These are phyloP conservation scores for Neonectria sp. DNA, from an alignment of 2,329 filamentous ascomycete genomes.

Conservation along the genomic window DNA sequence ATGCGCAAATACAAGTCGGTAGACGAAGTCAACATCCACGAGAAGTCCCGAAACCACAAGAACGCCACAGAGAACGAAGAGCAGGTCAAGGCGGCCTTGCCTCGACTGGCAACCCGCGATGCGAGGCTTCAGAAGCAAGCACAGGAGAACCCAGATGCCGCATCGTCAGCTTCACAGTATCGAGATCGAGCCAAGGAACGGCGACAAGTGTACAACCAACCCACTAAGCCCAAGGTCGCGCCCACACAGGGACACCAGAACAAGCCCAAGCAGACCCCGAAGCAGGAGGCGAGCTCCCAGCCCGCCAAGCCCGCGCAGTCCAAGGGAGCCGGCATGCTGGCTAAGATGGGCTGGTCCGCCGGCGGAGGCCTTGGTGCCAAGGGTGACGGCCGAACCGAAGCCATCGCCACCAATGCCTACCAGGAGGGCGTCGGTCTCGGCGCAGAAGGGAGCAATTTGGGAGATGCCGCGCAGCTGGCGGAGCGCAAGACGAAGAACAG, in stretches of 20 bases:
- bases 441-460: slow-evolving; percentile 77
- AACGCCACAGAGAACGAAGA: slow-evolving; percentile 57
- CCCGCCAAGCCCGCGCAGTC: slow-evolving; percentile 59
- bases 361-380: slow-evolving; percentile 76
- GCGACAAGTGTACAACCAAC: slow-evolving; percentile 73
- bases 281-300: slow-evolving; percentile 38
- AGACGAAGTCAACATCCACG: slow-evolving; percentile 60
- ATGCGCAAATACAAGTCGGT: slow-evolving; percentile 63
- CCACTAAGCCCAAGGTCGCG: slow-evolving; percentile 67
- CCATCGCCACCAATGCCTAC: slow-evolving; percentile 76
- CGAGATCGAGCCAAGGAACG: slow-evolving; percentile 79
- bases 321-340: slow-evolving; percentile 77
- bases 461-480: slow-evolving; percentile 77
- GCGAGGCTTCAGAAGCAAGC: slow-evolving; percentile 53
- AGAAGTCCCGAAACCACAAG: slow-evolving; percentile 60
- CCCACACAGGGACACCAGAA: slow-evolving; percentile 50
- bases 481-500: slow-evolving; percentile 72
- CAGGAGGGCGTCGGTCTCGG: slow-evolving; percentile 79
- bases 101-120: slow-evolving; percentile 57
- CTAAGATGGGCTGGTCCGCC: slow-evolving; percentile 81
- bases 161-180: slow-evolving; percentile 60
- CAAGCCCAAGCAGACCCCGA: slow-evolving; percentile 49
- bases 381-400: slow-evolving; percentile 74
- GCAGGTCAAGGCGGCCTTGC: slow-evolving; percentile 65
- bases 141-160: slow-evolving; percentile 42